These are phyloP conservation scores for Linum usitatissimum DNA, from an alignment of 345 rosid genomes.

Conservation along the genomic window DNA sequence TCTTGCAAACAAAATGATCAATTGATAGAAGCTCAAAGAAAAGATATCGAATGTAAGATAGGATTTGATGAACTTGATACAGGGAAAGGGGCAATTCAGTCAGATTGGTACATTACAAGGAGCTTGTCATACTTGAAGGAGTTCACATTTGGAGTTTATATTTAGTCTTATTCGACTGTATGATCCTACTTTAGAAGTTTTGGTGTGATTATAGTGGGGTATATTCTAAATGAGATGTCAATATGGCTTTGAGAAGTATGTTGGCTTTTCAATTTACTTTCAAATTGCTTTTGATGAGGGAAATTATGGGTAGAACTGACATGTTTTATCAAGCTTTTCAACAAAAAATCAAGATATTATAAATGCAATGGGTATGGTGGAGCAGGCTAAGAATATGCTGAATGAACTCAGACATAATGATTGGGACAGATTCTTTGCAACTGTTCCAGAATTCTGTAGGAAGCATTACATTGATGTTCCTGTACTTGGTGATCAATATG, in stretches of 20 bases:
- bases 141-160: slow-evolving; percentile 3
- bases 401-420: neutral
- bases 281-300: slow-evolving; percentile 2
- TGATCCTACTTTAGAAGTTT: neutral
- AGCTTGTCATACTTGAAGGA: neutral
- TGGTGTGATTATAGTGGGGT: neutral
- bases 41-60: slow-evolving; percentile 7
- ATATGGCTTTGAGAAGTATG: neutral
- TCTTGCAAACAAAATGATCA: slow-evolving; percentile 1
- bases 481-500: neutral
- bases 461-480: neutral
- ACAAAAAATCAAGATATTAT: neutral
- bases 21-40: neutral
- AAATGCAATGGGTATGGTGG: neutral
- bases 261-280: slow-evolving; percentile 10
- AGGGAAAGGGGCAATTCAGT: neutral
- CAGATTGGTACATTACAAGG: slow-evolving; percentile 2
- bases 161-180: slow-evolving; percentile 2
- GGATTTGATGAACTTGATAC: slow-evolving; percentile 2
- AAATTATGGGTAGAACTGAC: neutral
- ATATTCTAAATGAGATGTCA: slow-evolving; percentile 5
- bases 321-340: slow-evolving; percentile 7
- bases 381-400: neutral
- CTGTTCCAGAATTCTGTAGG: neutral
- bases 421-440: too few species aligned